Evolutionary conservation across 306 rosid species (phyloP), one percentile per base, ranked within the genome.

Genomic region (Vicia sativa): DNA sequence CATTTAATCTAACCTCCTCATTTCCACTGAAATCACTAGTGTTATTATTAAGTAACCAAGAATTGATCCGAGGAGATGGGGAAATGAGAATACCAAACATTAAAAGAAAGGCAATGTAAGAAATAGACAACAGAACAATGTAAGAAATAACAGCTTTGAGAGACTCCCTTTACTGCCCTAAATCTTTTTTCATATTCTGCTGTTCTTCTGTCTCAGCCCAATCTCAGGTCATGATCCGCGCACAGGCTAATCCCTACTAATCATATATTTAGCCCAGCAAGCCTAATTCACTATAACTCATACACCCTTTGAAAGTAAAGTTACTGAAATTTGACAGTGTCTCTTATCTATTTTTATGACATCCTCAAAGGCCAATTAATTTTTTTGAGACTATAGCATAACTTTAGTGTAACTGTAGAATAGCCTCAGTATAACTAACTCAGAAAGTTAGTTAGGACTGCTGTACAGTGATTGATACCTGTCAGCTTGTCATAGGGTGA

Each of bases 71-170:
- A 54, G 38, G 35, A 48, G 34, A 39, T 31, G 41, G 28, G 77
- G 62, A 59, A 25, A 25, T 2, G 3, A 3, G 28, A 25, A 9
- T n/a, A 39, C 7, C n/a, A 49, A 16, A 4, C 34, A 28, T 41
- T 52, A 28, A 19, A 11, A 50, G 6, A 62, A 1, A 18, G 70
- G 9, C 65, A 63, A 39, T 26, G 25, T 59, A 29, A 12, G 11
- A 46, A 58, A 44, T 66, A 44, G 60, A 50, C 56, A 50, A 50
- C 7, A 19, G 13, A 50, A 50, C 56, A 50, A 18, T 50, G 56
- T 19, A 52, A 44, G 2, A 44, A 44, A 44, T 44, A 44, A 12
- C 60, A 58, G 49, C 25, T 41, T 29, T 19, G 9, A 58, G 44
- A 16, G 28, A 43, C 66, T 15, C 56, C 62, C 23, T 11, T 46